Base-by-base conservation (phyloP, 2,329 filamentous ascomycete genomes). In the Colletotrichum cuscutae region DNA sequence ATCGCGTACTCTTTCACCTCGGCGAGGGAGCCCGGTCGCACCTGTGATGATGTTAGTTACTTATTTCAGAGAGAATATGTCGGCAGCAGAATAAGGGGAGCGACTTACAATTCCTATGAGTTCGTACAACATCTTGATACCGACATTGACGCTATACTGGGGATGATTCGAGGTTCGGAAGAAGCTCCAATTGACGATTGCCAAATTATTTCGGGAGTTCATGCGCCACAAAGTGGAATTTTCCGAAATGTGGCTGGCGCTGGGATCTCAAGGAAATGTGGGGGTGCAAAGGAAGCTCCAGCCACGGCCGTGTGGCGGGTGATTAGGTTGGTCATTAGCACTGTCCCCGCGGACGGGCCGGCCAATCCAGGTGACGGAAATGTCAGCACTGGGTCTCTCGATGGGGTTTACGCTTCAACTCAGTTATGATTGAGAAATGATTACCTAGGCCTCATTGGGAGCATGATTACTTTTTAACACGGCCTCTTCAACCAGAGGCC, bases 1-100 rank as follows among this genome's bases (percentile, higher is more conserved):
- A 75, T 69, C 77, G 86, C 89, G 77, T 91, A 98, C 95, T 98
- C 96, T 91, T 96, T 97, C 79, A 98, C 95, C 89, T 98, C 96
- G 81, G 89, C 87, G 81, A 98, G 86, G 85, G 91, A 96, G 88
- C 94, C 94, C 77, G 95, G 94, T 81, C 97, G 96, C 86, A 97
- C 95, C 97, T 98, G 81, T 22, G 30, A 5, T 4, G 3, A 26
- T 9, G 66, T 77, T 68, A 77, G 71, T 28, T 32, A 22, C 52
- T 46, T 28, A n/a, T 9, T 15, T 22, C 3, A 32, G 9, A 13
- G 9, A 4, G 5, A 8, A 6, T 5, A 42, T 28, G 2, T 11
- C 24, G n/a, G n/a, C 19, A 4, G 28, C 26, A n/a, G 19, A 42
- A 54, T 52, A 49, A 32, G 24, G 49, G 13, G 5, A 8, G 4